These are phyloP conservation scores for Curvularia hawaiiensis DNA, from an alignment of 2,329 filamentous ascomycete species.

Conservation along the genomic window DNA sequence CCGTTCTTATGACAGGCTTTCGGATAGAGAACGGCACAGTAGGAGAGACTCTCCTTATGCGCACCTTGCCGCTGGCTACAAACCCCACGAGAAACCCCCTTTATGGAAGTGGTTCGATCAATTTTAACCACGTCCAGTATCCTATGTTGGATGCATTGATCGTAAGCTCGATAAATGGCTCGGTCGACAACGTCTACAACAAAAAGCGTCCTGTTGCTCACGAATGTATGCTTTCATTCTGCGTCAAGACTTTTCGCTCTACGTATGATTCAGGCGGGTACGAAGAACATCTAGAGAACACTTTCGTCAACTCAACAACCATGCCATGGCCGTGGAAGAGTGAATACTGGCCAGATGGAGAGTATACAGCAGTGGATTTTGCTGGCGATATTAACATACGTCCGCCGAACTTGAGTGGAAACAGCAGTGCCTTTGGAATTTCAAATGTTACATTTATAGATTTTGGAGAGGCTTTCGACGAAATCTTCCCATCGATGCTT, in stretches of 20 bases:
- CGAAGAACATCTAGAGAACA: constrained; percentile 18
- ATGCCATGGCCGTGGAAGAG: no score
- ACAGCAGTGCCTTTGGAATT: constrained; percentile 10
- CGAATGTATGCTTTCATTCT: constrained; percentile 34
- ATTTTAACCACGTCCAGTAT: constrained; percentile 22
- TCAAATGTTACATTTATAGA: constrained; percentile 5
- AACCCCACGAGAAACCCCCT: constrained; percentile 5
- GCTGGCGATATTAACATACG: constrained; percentile 8
- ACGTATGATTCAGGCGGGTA: constrained; percentile 22
- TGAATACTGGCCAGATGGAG: no score
- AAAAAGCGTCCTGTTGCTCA: constrained; percentile 19
- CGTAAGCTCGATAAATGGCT: constrained; percentile 13
- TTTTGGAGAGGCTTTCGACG: constrained; percentile 4
- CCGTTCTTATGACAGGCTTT: constrained; percentile 29
- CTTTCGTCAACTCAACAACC: not conserved
- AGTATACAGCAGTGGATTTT: no score
- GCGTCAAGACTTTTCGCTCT: constrained; percentile 30
- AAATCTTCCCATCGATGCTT: constrained; percentile 18
- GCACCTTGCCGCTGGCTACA: constrained; percentile 21
- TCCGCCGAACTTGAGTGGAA: not conserved
- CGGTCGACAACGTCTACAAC: constrained; percentile 13
- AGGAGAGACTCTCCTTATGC: constrained; percentile 22
- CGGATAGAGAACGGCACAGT: not conserved
- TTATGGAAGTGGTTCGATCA: constrained; percentile 25
- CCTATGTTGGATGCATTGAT: constrained; percentile 21